Conservation (phyloP, 768 basidiomycete genomes). For the Suillus cothurnatus region DNA sequence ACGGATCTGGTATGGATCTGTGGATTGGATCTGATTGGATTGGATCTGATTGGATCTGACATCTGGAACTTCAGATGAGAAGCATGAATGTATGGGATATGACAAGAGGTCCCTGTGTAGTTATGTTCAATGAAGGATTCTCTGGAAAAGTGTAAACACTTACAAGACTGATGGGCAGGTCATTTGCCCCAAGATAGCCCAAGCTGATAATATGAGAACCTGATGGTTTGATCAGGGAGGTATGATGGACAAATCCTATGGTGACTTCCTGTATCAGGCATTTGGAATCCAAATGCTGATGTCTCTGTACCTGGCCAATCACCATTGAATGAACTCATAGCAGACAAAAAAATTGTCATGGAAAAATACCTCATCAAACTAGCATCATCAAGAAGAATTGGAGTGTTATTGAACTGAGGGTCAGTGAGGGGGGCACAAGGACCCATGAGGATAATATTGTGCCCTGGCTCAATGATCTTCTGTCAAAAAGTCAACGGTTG, state of each 20-base stretch:
- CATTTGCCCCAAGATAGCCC: constrained; percentile 46
- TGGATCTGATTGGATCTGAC: too few species aligned
- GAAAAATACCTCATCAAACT: neutral
- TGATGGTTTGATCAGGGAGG: constrained; percentile 18
- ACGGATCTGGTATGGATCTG: too few species aligned
- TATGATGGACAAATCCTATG: too few species aligned
- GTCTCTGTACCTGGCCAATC: neutral
- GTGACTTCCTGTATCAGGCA: neutral
- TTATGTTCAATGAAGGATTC: constrained; percentile 1
- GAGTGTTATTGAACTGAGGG: neutral
- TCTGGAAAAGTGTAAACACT: constrained; percentile 23
- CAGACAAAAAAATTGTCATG: neutral
- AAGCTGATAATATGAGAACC: constrained; percentile 78
- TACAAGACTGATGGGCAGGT: constrained; percentile 59
- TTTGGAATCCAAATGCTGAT: neutral
- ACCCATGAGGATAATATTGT: neutral
- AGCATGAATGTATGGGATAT: too few species aligned
- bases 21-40: too few species aligned
- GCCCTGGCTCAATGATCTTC: neutral
- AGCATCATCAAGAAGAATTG: too few species aligned
- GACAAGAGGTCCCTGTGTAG: constrained; percentile 47
- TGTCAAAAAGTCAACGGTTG: neutral
- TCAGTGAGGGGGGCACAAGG: neutral
- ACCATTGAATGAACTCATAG: neutral
- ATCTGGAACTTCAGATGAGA: too few species aligned